Base-by-base conservation (phyloP, 179 eudicot genomes). In the Sideroxylon spinosum region DNA sequence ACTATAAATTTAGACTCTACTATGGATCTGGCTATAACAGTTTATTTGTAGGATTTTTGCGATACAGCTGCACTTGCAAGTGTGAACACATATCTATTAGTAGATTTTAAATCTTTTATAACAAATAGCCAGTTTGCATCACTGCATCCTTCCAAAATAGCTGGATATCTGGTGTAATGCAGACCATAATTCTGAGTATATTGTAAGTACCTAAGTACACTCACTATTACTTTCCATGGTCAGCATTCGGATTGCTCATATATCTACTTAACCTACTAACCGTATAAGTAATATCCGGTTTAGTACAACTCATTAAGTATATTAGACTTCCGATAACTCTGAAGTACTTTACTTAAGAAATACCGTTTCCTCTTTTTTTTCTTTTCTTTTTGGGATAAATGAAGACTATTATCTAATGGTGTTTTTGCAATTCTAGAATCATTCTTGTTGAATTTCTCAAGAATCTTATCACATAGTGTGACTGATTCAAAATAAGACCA, bases 91-190 rank as follows among this genome's bases (percentile, higher is more conserved):
- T 78, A 84, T 14, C 69, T 79, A 85, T 80, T 79, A 13, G 82
- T 82, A 4, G 76, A 80, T 22, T 64, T 75, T 4, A 73, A 32
- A 19, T 71, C 76, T 29, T 78, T 80, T 12, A 37, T 77, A 37
- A 68, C 56, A 11, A 80, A 81, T 13, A 84, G 68, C 81, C 87
- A 82, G 32, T 82, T 85, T 9, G 77, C 77, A 69, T 85, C 81
- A 55, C 53, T 66, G 49, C 61, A 80, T 19, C 81, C 65, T 77
- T 84, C 81, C 14, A 80, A 29, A 0, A 77, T 60, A n/a, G 53
- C 9, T 7, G 61, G 81, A 83, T 80, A 79, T 57, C 49, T 61
- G 5, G 2, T 19, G 46, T 71, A 79, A 17, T 80, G 77, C 25
- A 82, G 22, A 23, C 50, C 69, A 53, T 22, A 78, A 7, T 81